Base-by-base conservation (phyloP, 192 early-diverging fungal genomes). In the Phycomyces blakesleeanus region DNA sequence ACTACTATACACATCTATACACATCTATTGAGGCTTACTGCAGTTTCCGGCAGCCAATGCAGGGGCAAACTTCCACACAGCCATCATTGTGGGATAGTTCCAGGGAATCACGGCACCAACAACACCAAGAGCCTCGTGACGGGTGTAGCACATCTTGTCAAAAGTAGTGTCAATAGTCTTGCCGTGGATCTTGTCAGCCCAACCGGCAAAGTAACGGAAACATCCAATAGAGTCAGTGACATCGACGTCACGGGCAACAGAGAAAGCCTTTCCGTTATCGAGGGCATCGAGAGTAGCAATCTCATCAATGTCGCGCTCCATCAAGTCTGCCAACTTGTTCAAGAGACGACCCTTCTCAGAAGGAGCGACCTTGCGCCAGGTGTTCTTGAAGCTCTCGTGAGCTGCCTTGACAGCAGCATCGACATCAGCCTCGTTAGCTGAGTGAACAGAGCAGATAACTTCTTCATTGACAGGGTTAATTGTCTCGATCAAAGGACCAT, bases 131-230 rank as follows among this genome's bases (percentile, higher is more conserved):
- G 88, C 84, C 68, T 87, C 78, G 10, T 76, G 71, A 25, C 84
- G 74, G 3, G 79, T 82, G 64, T 81, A 88, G 16, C 75, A 82
- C 38, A 61, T 41, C 66, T 80, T 67, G 9, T 79, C 75, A 20
- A 62, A 63, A 25, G 76, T 71, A 14, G 83, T 78, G 0, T 75
- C 74, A 50, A 77, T 79, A 41, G 67, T 76, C 67, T 86, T 74
- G 29, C 77, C 80, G 55, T 81, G 73, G 15, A 86, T 76, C 77
- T 92, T 85, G 29, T 85, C 76, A 39, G 89, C 79, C 64, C 75
- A 81, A 14, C 84, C 78, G 15, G 93, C 89, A 83, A 88, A 95
- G 75, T 91, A 91, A 18, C 91, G 79, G 78, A 87, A 91, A 59
- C 85, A 86, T 29, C 72, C 76, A 53, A 88, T 79, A 15, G 86